Evolutionary conservation across 768 basidiomycete genomes (phyloP).

Genomic region (Floccularia luteovirens): DNA sequence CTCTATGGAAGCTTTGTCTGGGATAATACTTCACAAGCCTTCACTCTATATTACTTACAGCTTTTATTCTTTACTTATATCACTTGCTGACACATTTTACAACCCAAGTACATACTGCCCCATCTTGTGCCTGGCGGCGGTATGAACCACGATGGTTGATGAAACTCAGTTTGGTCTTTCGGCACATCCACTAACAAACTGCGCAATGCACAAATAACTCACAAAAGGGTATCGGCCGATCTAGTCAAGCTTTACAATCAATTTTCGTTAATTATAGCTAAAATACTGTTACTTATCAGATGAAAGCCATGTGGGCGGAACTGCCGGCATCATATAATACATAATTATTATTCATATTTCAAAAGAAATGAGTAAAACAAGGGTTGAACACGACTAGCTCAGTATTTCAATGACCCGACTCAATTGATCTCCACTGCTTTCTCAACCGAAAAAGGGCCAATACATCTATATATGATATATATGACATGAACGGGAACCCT

Average conservation of each 20-base stretch:
- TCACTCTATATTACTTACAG: background rate
- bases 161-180: background rate
- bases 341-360: background rate
- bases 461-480: too few species aligned
- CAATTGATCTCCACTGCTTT: too few species aligned
- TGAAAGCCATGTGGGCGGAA: slow-evolving; percentile 4
- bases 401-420: background rate
- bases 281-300: slow-evolving; percentile 2
- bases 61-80: background rate
- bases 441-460: too few species aligned
- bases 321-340: background rate
- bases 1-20: slow-evolving; percentile 1
- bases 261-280: background rate
- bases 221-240: too few species aligned
- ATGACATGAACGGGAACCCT: too few species aligned
- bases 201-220: background rate
- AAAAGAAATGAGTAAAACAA: background rate
- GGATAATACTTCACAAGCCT: slow-evolving; percentile 1
- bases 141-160: background rate
- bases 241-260: background rate
- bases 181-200: background rate
- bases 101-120: background rate
- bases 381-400: background rate
- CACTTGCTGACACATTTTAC: background rate
- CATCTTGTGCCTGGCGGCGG: background rate